Percentiles rank a stretch among this genome's conserved stretches.
Conservation (phyloP, 2,329 filamentous ascomycete species). For the Scytalidium sp. region DNA sequence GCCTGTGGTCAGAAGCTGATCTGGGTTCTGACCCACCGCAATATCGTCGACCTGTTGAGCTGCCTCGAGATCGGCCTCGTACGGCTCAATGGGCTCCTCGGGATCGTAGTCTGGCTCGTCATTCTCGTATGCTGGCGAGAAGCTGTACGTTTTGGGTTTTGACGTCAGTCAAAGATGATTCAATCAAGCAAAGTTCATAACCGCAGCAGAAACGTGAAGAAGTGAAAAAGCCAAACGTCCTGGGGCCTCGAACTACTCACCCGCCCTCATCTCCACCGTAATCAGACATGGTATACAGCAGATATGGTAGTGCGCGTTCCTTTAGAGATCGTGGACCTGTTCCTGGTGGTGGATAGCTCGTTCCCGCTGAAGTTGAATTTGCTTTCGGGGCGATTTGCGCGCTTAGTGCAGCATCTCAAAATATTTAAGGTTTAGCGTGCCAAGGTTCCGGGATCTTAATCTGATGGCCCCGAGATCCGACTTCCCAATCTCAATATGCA, state of each 20-base stretch:
- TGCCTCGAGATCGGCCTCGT: slow-evolving; percentile 48
- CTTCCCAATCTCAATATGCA: too few species aligned
- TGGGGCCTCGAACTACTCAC: slow-evolving; percentile 3
- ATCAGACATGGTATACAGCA: slow-evolving; percentile 61
- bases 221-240: too few species aligned
- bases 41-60: slow-evolving; percentile 49
- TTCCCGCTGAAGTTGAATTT: slow-evolving; percentile 1
- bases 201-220: slow-evolving; percentile 30
- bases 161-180: slow-evolving; percentile 36
- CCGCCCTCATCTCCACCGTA: slow-evolving; percentile 40
- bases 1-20: slow-evolving; percentile 33
- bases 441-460: slow-evolving; percentile 10
- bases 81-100: slow-evolving; percentile 51
- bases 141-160: slow-evolving; percentile 43
- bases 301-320: neutral
- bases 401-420: slow-evolving; percentile 4
- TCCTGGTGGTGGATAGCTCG: slow-evolving; percentile 3
- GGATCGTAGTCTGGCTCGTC: slow-evolving; percentile 60
- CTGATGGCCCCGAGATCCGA: too few species aligned
- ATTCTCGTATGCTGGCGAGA: slow-evolving; percentile 71
- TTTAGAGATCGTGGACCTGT: slow-evolving; percentile 3
- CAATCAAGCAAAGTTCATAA: slow-evolving; percentile 46
- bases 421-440: slow-evolving; percentile 26
- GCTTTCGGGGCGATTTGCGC: slow-evolving; percentile 17
- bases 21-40: slow-evolving; percentile 55